phyloP scores from a whole-genome alignment of 371 early-diverging fungal genomes.

The Apophysomyces elegans region DNA sequence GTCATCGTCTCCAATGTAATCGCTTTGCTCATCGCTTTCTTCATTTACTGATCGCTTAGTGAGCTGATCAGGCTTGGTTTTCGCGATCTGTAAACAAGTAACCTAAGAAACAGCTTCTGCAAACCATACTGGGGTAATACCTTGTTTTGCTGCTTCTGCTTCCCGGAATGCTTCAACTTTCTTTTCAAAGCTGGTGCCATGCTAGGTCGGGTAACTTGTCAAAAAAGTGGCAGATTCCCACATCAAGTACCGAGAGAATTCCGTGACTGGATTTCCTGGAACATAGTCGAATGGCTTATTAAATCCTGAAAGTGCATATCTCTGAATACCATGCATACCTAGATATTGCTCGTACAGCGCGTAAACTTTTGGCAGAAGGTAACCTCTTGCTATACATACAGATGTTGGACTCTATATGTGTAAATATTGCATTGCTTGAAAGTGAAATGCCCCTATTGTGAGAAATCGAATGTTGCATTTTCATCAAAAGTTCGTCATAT shows the following conservation, averaged over 20 bases:
- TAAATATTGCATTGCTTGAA: no score
- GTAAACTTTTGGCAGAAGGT: no score
- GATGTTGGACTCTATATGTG: no score
- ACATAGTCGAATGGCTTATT: no score
- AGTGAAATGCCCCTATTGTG: no score
- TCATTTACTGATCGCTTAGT: not conserved
- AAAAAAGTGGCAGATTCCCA: not conserved
- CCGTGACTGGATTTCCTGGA: not conserved
- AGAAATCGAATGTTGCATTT: no score
- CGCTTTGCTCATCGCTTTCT: constrained; percentile 9
- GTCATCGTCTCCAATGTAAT: constrained; percentile 29
- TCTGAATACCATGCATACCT: no score
- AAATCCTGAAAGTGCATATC: no score
- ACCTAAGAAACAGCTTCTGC: not conserved
- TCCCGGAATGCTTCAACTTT: constrained; percentile 3
- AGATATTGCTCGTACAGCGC: no score
- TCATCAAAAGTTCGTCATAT: no score
- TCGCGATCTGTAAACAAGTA: not conserved
- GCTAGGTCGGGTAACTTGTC: not conserved
- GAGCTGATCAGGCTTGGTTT: not conserved
- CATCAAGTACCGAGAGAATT: not conserved
- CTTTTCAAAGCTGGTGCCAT: constrained; percentile 9
- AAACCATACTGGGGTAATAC: not conserved
- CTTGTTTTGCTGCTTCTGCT: not conserved
- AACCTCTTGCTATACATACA: no score